Evolutionary conservation across 257 asterid genomes (phyloP).

Genomic region (Solanum sejunctum): DNA sequence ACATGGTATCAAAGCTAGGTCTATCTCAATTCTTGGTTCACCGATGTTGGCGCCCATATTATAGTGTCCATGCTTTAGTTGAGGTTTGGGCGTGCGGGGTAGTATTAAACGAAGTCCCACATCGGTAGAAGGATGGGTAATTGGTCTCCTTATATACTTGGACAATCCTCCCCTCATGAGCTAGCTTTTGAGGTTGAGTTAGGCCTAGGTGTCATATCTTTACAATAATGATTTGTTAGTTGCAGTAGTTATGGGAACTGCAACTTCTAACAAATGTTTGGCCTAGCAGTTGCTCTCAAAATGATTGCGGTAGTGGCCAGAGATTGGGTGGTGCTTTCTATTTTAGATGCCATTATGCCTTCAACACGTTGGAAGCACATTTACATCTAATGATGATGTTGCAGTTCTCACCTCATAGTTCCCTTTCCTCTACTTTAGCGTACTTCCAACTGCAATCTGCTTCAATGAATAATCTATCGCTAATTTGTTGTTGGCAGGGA

Average conservation of each 20-base stretch:
- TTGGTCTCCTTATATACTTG: too few relatives aligned
- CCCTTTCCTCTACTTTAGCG: background rate
- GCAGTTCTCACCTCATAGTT: background rate
- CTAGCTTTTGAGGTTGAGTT: too few relatives aligned
- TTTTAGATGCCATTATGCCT: background rate
- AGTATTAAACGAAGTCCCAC: too few relatives aligned
- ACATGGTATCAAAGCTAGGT: too few relatives aligned
- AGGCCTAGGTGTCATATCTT: too few relatives aligned
- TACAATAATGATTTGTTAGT: background rate
- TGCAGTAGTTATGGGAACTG: background rate
- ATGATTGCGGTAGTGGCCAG: background rate
- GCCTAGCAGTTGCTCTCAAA: background rate
- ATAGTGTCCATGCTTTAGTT: too few relatives aligned
- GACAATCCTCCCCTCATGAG: too few relatives aligned
- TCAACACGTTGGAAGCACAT: background rate
- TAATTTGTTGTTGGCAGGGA: conserved; percentile 25
- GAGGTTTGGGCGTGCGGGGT: too few relatives aligned
- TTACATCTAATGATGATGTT: background rate
- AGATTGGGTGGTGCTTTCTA: background rate
- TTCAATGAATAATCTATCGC: background rate
- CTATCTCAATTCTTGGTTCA: too few relatives aligned
- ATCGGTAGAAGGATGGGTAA: too few relatives aligned
- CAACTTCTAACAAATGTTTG: background rate
- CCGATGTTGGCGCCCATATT: too few relatives aligned
- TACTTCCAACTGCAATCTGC: background rate